phyloP scores from a whole-genome alignment of 805 yeast species.

The Saccharomycopsis babjevae region DNA sequence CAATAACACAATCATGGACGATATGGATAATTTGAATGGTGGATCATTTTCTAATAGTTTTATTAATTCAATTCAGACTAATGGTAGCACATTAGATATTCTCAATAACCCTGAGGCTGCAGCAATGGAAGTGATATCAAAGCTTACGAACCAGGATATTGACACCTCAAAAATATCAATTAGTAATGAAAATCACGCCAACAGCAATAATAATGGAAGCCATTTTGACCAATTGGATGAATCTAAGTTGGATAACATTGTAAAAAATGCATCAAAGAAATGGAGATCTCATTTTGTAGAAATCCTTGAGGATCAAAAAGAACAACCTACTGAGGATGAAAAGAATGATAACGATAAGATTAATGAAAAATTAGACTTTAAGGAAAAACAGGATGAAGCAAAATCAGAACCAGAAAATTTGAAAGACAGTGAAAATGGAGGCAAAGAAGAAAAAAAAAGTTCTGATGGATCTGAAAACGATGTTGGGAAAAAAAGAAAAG shows the following conservation, averaged over 20 bases:
- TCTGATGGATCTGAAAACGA: constrained; percentile 3
- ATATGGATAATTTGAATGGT: neutral
- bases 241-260: constrained; percentile 6
- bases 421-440: neutral
- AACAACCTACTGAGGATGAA: neutral
- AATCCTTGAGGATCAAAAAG: neutral
- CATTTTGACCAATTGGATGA: neutral
- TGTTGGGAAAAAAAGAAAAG: neutral
- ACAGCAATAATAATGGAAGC: neutral
- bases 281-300: constrained; percentile 13
- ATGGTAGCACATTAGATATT: neutral
- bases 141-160: neutral
- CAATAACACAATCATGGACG: neutral
- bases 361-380: neutral
- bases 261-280: constrained; percentile 12
- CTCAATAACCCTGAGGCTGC: constrained; percentile 6
- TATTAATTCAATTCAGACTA: neutral
- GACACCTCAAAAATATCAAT: neutral
- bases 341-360: neutral
- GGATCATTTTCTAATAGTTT: neutral
- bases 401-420: neutral
- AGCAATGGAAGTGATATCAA: constrained; percentile 7
- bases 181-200: neutral
- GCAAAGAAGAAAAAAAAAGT: neutral
- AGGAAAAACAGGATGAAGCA: neutral